These are phyloP conservation scores for Cynanchum wilfordii DNA, from an alignment of 257 asterid genomes.

Conservation along the genomic window DNA sequence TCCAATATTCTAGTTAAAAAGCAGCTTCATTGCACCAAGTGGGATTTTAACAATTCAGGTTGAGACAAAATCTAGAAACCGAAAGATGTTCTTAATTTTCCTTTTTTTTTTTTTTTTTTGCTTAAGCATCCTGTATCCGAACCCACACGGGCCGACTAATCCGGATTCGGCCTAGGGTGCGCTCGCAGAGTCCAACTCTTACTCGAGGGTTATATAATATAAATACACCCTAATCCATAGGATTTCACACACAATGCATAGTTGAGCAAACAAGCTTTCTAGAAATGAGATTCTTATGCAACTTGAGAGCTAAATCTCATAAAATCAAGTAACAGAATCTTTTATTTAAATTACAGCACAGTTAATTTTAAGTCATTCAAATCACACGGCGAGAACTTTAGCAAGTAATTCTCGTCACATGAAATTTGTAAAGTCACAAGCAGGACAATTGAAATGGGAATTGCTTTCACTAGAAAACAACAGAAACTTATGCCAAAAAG, in stretches of 20 bases:
- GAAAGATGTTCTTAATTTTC: background rate
- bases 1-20: background rate
- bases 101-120: too few species aligned
- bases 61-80: background rate
- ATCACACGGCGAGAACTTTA: background rate
- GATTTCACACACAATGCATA: background rate
- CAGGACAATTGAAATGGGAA: background rate
- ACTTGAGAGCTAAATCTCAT: background rate
- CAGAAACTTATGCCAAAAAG: background rate
- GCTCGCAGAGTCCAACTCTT: too few species aligned
- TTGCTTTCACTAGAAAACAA: background rate
- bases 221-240: background rate
- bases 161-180: too few species aligned
- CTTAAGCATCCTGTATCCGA: too few species aligned
- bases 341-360: background rate
- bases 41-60: background rate
- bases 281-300: background rate
- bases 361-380: background rate
- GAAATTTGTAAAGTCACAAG: background rate
- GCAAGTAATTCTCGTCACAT: background rate
- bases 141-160: too few species aligned
- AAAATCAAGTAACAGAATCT: conserved; percentile 1
- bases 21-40: background rate
- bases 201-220: too few species aligned
- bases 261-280: background rate